Conservation (phyloP, 495 filamentous ascomycete species). For the Staphylotrichum longicolle region DNA sequence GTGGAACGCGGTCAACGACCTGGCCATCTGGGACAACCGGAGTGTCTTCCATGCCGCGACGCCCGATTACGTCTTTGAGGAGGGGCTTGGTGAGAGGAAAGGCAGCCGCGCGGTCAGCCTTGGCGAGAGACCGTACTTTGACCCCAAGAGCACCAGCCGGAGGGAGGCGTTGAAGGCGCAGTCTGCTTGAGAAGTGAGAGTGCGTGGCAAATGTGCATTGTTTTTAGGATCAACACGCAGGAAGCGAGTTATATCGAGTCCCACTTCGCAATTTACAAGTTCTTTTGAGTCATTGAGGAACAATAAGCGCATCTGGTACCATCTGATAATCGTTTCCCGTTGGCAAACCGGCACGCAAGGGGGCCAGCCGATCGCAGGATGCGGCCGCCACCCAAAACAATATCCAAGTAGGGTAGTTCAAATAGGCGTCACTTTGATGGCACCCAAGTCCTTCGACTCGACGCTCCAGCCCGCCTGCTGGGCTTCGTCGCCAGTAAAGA, state of each 20-base stretch:
- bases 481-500: constrained; percentile 11
- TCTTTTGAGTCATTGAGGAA: no score
- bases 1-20: constrained; percentile 61
- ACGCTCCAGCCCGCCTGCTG: constrained; percentile 14
- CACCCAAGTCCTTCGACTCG: constrained; percentile 6
- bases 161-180: constrained; percentile 50
- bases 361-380: no score
- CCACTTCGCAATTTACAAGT: no score
- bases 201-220: no score
- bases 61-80: constrained; percentile 58
- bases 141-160: constrained; percentile 56
- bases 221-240: no score
- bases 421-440: constrained; percentile 10
- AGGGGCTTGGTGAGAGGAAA: constrained; percentile 55
- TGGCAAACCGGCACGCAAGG: no score
- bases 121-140: constrained; percentile 70
- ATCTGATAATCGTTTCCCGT: no score
- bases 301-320: no score
- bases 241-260: no score
- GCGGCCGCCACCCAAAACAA: no score
- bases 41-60: constrained; percentile 69
- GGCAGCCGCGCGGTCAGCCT: constrained; percentile 64
- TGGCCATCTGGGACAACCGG: constrained; percentile 81
- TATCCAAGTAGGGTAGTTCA: no score
- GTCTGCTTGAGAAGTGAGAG: not conserved